phyloP scores from a whole-genome alignment of 768 basidiomycete genomes.

The Brasilioporus rufonigricans region DNA sequence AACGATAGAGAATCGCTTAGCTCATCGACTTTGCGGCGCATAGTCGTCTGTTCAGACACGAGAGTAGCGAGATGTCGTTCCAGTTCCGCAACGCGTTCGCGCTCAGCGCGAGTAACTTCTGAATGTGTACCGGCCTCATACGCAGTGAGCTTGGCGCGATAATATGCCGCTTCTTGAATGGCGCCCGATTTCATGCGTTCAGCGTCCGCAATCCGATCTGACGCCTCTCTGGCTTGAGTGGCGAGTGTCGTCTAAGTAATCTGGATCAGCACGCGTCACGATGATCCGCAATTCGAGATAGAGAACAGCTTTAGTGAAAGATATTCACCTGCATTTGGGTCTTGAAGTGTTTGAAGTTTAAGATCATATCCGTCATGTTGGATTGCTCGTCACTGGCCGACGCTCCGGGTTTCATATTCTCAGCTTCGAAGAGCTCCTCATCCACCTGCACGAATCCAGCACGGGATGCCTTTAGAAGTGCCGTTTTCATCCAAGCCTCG shows the following conservation, averaged over 20 bases:
- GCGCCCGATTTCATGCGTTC: slow-evolving; percentile 77
- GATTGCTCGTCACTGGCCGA: slow-evolving; percentile 43
- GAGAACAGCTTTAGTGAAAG: not conserved
- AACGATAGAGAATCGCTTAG: slow-evolving; percentile 69
- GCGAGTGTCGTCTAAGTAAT: slow-evolving; percentile 59
- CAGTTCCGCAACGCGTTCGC: slow-evolving; percentile 71
- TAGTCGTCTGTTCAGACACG: slow-evolving; percentile 58
- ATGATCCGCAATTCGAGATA: not conserved
- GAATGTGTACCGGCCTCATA: slow-evolving; percentile 66
- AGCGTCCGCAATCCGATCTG: slow-evolving; percentile 75
- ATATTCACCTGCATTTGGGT: slow-evolving; percentile 77
- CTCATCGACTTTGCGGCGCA: slow-evolving; percentile 72
- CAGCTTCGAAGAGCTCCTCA: slow-evolving; percentile 44
- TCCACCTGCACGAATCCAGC: slow-evolving; percentile 73
- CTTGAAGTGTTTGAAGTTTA: slow-evolving; percentile 86
- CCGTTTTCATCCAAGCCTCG: slow-evolving; percentile 83
- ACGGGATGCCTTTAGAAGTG: slow-evolving; percentile 69
- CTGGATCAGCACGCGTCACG: slow-evolving; percentile 8
- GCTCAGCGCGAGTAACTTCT: slow-evolving; percentile 71
- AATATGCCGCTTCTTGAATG: slow-evolving; percentile 92
- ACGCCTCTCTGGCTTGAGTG: slow-evolving; percentile 73
- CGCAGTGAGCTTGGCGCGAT: slow-evolving; percentile 91
- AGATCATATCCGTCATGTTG: slow-evolving; percentile 63
- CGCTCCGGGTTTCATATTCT: slow-evolving; percentile 33
- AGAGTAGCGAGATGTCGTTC: slow-evolving; percentile 67